Evolutionary conservation across 1,284 basidiomycete genomes (phyloP), one percentile per base, ranked within the genome.

Genomic region (Omphalotus olearius): DNA sequence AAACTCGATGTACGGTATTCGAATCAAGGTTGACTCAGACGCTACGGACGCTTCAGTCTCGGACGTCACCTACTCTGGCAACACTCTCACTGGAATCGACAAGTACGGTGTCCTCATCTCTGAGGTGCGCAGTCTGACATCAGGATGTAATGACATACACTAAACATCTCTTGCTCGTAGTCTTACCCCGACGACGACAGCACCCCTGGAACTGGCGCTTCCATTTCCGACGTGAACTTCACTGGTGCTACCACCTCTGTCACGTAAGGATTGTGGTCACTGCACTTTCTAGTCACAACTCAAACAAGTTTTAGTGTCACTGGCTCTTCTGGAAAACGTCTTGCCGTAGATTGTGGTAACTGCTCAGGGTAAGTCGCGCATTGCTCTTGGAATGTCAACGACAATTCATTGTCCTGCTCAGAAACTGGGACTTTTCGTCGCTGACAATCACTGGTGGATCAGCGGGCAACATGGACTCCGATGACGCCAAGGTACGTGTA

Each of bases 361-460:
- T 50, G 48, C 41, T 37, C 40, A 1, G 48, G 48, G 30, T 33
- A 33, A 33, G 30, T 33, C 30, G 13, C 2, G 2, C 2, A 13
- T 33, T 33, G 30, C 30, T 2, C 13, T 33, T 9, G 10, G 9
- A 13, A 13, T 33, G 30, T 13, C 30, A 33, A 4, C 4, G 4
- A 13, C 6, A 5, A n/a, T 43, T 43, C 23, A 35, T 9, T 23
- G 6, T n/a, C 17, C 44, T 39, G 39, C 39, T 46, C 68, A 79
- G 79, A 5, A 66, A 64, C 0, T 83, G 81, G 80, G 63, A 80
- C 57, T 83, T 79, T 76, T 64, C 70, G 6, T 64, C 62, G 25
- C 68, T 84, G 45, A 62, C 68, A 47, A 69, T 72, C 6, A 67
- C 67, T 5, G 54, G 54, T 17, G 54, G 54, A 10, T 36, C 37